Base-by-base conservation (phyloP, 2,329 filamentous ascomycete species). In the Monilinia vaccinii-corymbosi region DNA sequence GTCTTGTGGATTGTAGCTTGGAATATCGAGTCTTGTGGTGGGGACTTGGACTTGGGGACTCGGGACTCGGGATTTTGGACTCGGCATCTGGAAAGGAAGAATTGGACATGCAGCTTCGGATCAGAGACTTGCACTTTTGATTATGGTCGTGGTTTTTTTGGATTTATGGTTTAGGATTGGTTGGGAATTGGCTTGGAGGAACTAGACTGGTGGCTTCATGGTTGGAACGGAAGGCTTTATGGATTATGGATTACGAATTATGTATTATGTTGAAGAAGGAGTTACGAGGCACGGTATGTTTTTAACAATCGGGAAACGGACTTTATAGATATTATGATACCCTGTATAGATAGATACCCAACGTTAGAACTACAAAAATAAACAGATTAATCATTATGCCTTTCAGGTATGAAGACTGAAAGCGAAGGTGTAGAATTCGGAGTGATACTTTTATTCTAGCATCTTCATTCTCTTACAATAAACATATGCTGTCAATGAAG, bases 341-440 rank as follows among this genome's bases (percentile, higher is more conserved):
- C 40, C 51, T 55, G 51, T 55, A 55, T 55, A 34, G 16, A 55
- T 55, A 55, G 5, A n/a, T n/a, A n/a, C n/a, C n/a, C 3, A 34
- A 55, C 13, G 25, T 44, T 55, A 23, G 18, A 49, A 31, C 9
- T 40, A 40, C 23, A 40, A 40, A 16, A 44, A 23, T 9, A 23
- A 45, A 1, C 4, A 16, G 28, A 44, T 44, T 44, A 55, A 53
- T 44, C 7, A 16, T 16, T 40, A 40, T 11, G 6, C 2, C n/a
- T 44, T 42, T 7, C 4, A 4, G 2, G 8, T 18, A 8, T 4
- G 38, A 44, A 23, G 9, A 25, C 23, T 23, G 42, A 13, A 45
- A 45, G 40, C 10, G 40, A 44, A 44, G 8, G 8, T 11, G 40
- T 4, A 44, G 8, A 5, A 44, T 16, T 42, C 7, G n/a, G 6